These are phyloP conservation scores for Balansia obtecta DNA, from an alignment of 2,329 filamentous ascomycete genomes.

Conservation along the genomic window DNA sequence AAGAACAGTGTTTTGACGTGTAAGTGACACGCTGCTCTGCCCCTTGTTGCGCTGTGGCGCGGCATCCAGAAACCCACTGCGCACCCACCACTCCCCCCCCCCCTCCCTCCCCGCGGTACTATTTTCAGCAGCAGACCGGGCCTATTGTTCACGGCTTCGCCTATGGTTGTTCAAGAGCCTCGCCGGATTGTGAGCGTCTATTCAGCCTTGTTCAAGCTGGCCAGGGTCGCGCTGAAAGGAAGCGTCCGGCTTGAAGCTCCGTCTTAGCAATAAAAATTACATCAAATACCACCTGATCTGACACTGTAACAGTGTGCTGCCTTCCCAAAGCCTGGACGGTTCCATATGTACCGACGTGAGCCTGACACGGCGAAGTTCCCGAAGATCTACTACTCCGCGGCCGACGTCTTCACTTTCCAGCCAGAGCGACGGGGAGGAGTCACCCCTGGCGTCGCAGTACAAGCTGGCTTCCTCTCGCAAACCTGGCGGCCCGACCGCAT, in stretches of 20 bases:
- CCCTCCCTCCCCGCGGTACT: neutral
- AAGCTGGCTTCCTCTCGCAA: conserved; percentile 16
- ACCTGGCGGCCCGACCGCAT: conserved; percentile 28
- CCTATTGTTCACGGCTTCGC: neutral
- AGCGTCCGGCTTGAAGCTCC: neutral
- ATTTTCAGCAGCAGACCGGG: conserved; percentile 1
- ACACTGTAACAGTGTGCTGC: conserved; percentile 3
- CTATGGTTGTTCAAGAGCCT: neutral
- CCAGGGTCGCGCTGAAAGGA: neutral
- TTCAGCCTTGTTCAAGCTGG: neutral
- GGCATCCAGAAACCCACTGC: neutral
- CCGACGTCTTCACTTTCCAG: conserved; percentile 45
- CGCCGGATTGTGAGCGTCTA: neutral
- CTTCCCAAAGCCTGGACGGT: conserved; percentile 9
- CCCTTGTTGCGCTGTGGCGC: neutral
- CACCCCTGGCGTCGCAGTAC: conserved; percentile 25
- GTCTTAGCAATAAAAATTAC: neutral
- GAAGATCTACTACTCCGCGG: conserved; percentile 25
- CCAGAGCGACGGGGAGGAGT: conserved; percentile 19
- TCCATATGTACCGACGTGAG: conserved; percentile 16
- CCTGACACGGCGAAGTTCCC: conserved; percentile 24
- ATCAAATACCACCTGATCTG: neutral
- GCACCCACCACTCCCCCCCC: too few relatives aligned
- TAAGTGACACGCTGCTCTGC: conserved; percentile 12
- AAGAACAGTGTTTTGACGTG: conserved; percentile 13